These are phyloP conservation scores for Neotropicomus parvogracilis DNA, from an alignment of 1,284 basidiomycete genomes.

Conservation along the genomic window DNA sequence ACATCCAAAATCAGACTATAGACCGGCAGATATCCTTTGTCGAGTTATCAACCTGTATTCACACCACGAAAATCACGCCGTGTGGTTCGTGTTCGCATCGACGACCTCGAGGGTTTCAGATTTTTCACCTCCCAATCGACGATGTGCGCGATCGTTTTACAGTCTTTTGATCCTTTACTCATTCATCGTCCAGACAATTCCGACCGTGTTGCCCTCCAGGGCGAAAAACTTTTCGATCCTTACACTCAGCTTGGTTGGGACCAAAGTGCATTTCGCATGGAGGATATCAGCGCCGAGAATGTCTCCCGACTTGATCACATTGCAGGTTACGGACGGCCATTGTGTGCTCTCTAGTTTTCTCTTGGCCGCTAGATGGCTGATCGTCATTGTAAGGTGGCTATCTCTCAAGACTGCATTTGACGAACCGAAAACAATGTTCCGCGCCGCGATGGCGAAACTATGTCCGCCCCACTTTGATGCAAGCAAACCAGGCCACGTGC, in stretches of 20 bases:
- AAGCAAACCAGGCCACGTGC: background rate
- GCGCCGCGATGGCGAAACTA: background rate
- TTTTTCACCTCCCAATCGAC: constrained; percentile 7
- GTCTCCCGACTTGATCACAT: constrained; percentile 2
- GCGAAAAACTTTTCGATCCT: constrained; percentile 7
- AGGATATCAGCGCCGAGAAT: background rate
- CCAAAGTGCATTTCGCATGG: background rate
- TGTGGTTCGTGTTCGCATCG: constrained; percentile 17
- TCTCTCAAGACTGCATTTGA: background rate
- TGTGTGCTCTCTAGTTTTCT: background rate
- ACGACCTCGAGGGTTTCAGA: constrained; percentile 13
- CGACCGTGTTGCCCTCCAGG: background rate
- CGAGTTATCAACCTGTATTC: constrained; percentile 6
- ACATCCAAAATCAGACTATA: background rate
- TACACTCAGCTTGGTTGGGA: too few species aligned
- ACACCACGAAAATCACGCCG: background rate
- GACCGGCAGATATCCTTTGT: constrained; percentile 6
- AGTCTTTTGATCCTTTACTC: background rate
- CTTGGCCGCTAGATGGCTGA: background rate
- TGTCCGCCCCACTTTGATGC: background rate
- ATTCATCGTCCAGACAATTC: constrained; percentile 6
- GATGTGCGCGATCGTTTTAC: too few species aligned
- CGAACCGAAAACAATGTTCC: background rate
- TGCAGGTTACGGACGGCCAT: background rate
- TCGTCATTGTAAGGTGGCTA: constrained; percentile 1